phyloP scores from a whole-genome alignment of 164 flowering plant species.

The Kalanchoe fedtschenkoi region DNA sequence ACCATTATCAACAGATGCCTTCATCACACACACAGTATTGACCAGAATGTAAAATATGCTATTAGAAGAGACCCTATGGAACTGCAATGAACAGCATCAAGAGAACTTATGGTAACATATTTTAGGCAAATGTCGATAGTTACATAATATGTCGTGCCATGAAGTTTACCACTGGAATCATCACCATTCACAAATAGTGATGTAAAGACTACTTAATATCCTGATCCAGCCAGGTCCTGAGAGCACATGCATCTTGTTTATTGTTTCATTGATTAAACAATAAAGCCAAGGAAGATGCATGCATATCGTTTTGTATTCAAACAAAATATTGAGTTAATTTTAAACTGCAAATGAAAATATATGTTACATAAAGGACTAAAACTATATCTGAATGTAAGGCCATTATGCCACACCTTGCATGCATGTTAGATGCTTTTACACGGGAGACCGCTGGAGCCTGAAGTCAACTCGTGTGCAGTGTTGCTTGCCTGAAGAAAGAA shows the following conservation, averaged over 20 bases:
- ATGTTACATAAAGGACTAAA: neutral
- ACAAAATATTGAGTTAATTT: neutral
- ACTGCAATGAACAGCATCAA: too few relatives aligned
- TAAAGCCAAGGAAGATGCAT: neutral
- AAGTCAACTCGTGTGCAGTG: neutral
- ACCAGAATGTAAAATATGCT: too few relatives aligned
- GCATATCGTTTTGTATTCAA: neutral
- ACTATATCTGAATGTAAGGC: neutral
- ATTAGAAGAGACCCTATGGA: too few relatives aligned
- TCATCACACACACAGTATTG: too few relatives aligned
- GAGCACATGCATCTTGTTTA: neutral
- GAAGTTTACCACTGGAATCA: neutral
- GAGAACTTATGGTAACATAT: too few relatives aligned
- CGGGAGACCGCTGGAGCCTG: neutral
- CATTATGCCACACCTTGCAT: neutral
- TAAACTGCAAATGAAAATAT: neutral
- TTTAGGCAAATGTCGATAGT: too few relatives aligned
- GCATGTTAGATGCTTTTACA: neutral
- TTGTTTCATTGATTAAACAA: neutral
- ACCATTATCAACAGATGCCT: too few relatives aligned
- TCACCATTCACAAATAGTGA: too few relatives aligned
- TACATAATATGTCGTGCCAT: too few relatives aligned
- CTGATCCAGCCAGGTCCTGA: neutral
- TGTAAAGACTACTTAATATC: neutral
- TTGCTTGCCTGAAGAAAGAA: slow-evolving; percentile 1